phyloP scores from a whole-genome alignment of 108 stramenopile species.

The Cyclotella kingstonii region DNA sequence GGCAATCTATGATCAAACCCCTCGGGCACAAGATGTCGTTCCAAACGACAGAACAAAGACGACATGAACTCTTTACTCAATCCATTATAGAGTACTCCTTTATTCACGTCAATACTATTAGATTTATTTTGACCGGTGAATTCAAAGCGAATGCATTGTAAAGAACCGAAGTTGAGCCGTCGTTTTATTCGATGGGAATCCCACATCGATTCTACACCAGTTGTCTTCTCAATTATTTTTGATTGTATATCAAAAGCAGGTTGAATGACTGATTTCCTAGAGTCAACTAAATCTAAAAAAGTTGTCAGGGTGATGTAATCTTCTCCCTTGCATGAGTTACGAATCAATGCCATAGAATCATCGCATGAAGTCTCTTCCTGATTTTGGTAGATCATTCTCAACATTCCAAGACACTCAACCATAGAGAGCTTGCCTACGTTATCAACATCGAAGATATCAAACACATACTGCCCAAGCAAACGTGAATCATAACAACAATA shows the following conservation, averaged over 20 bases:
- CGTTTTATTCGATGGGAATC: conserved; percentile 5
- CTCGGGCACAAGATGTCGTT: background rate
- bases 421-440: conserved; percentile 26
- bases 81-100: background rate
- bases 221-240: conserved; percentile 11
- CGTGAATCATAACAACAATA: conserved; percentile 53
- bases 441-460: conserved; percentile 60
- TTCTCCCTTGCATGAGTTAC: conserved; percentile 1
- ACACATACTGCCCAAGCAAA: conserved; percentile 44
- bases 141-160: background rate
- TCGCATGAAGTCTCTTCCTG: background rate
- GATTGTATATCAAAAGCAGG: conserved; percentile 54
- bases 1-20: background rate
- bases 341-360: conserved; percentile 17
- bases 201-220: background rate
- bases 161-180: conserved; percentile 8
- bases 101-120: background rate
- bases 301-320: conserved; percentile 17
- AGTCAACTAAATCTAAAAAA: conserved; percentile 21
- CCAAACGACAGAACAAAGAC: background rate
- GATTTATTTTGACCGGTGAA: background rate
- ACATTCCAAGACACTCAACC: conserved; percentile 47
- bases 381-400: conserved; percentile 41
- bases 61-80: conserved; percentile 6
- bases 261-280: conserved; percentile 23